Base-by-base conservation (phyloP, 345 rosid species). In the Barbarea vulgaris region DNA sequence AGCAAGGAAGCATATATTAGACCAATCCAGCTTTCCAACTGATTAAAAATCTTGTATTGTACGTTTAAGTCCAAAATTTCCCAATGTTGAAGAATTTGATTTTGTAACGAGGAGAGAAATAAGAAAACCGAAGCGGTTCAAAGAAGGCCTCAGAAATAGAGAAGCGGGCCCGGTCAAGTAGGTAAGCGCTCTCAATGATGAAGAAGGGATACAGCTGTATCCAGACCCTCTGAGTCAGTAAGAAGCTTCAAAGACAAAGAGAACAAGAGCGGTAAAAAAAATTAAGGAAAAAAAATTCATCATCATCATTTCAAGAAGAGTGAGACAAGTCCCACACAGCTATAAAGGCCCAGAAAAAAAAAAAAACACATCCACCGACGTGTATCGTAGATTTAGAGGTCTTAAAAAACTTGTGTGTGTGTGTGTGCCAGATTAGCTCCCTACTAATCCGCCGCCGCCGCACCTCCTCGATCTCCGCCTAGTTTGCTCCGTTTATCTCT, bases 201-300 rank as follows among this genome's bases (percentile, higher is more conserved):
- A 56, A 67, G 79, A 67, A 63, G 13, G 70, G 11, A 53, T 62
- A 69, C 70, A 70, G 80, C 75, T 77, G 80, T 42, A 54, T 77
- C 80, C 80, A 77, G 70, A 61, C 70, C 59, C 10, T 77, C 75
- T 47, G 66, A 76, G 65, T 63, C 52, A 70, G 33, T 62, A 55
- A 77, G 75, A 77, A 62, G 75, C 66, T 76, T 69, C 57, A 15
- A 4, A 24, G 15, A 46, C 56, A 15, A 4, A 33, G n/a, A 47
- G 30, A 36, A 55, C 39, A 33, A 18, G 80, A 52, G 75, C 64
- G 80, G 80, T 76, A 76, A 76, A 21, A 66, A 50, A 52, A 17
- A n/a, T n/a, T n/a, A 1, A 9, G 25, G 4, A 9, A 59, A 51
- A 18, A 2, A 39, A 59, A n/a, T n/a, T 41, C n/a, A 56, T 27